Base-by-base conservation (phyloP, 2,329 filamentous ascomycete genomes). In the Hymenoscyphus linearis region DNA sequence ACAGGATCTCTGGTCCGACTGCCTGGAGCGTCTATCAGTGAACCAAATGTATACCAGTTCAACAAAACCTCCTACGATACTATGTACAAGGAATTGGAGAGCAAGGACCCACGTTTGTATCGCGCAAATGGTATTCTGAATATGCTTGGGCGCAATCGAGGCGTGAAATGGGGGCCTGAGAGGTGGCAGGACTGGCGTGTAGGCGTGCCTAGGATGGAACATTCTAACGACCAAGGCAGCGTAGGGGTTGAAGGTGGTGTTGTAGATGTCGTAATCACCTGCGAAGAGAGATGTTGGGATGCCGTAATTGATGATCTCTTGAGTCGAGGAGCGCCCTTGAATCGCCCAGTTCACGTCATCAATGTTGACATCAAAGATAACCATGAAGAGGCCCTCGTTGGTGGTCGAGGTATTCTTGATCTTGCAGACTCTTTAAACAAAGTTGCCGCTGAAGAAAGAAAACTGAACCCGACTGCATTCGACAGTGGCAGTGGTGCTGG, bases 351-450 rank as follows among this genome's bases (percentile, higher is more conserved):
- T 0, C 95, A 99, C 73, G 91, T 99, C 60, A 96, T 99, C 80
- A 99, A 99, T 70, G 89, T 99, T 59, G 95, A 99, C 74, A 99
- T 99, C 72, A 93, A 90, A 75, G 95, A 99, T 76, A 99, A 98
- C 72, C 95, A 98, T 72, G 93, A 99, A 74, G 95, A 99, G 76
- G 95, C 95, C 0, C 81, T 93, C 25, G 84, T 97, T 2, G 95
- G 95, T 10, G 95, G 95, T 1, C 86, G 88, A 67, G 95, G 91
- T 52, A 99, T 99, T 62, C 81, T 98, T 40, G 95, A 99, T 71
- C 81, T 99, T 37, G 95, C 95, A 0, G 85, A 93, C 71, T 86
- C 85, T 35, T 78, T 99, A 62, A 98, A 98, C 72, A 83, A 85
- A 18, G 90, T 86, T 0, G 95, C 95, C 0, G 80, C 76, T 31